phyloP scores from a whole-genome alignment of 768 basidiomycete genomes.

The Kwoniella dendrophila region DNA sequence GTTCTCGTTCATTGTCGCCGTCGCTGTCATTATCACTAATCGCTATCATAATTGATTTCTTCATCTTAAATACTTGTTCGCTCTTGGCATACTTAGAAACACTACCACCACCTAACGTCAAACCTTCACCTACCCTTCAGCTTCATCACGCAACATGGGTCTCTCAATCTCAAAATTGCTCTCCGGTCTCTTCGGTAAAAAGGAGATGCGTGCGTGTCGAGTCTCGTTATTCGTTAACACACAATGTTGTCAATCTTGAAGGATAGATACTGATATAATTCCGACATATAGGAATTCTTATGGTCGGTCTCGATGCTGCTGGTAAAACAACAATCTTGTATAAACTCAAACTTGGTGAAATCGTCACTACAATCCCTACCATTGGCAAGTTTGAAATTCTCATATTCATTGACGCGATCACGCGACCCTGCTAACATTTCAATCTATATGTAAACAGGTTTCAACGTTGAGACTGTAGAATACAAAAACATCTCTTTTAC shows the following conservation, averaged over 20 bases:
- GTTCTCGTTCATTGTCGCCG: background rate
- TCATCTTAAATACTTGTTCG: background rate
- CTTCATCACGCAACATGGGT: constrained; percentile 55
- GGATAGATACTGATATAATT: background rate
- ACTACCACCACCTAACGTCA: constrained; percentile 9
- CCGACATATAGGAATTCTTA: constrained; percentile 78
- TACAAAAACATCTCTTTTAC: constrained; percentile 99
- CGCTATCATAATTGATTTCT: background rate
- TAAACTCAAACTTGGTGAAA: constrained; percentile 99
- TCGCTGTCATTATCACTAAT: constrained; percentile 2
- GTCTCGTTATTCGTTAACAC: constrained; percentile 32
- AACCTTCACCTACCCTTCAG: constrained; percentile 3
- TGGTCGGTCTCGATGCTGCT: constrained; percentile 99
- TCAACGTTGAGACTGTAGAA: constrained; percentile 99
- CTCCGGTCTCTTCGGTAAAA: constrained; percentile 89
- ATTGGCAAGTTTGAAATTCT: constrained; percentile 71
- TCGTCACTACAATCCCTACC: constrained; percentile 99
- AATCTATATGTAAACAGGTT: constrained; percentile 63
- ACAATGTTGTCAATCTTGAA: background rate
- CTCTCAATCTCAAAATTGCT: constrained; percentile 63
- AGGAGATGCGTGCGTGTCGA: constrained; percentile 92
- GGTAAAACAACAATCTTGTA: constrained; percentile 96
- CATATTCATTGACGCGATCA: constrained; percentile 2
- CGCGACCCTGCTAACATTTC: constrained; percentile 20
- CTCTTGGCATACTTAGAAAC: background rate